phyloP scores from a whole-genome alignment of 2,329 filamentous ascomycete genomes.

The Aspergillus fischeri region DNA sequence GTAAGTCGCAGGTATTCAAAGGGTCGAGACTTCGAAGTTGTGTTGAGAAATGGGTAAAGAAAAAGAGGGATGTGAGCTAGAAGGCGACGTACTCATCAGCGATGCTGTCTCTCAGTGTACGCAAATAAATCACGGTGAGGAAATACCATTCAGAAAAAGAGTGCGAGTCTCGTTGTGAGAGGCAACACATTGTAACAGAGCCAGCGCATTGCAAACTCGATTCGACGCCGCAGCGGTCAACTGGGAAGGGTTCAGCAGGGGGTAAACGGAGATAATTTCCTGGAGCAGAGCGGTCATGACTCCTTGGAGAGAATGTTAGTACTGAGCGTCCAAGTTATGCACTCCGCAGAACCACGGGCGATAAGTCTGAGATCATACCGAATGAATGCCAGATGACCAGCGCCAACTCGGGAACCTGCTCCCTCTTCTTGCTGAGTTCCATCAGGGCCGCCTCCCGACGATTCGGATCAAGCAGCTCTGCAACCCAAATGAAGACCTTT shows the following conservation, averaged over 20 bases:
- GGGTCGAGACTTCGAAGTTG: constrained; percentile 93
- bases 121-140: constrained; percentile 2
- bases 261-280: constrained; percentile 98
- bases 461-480: constrained; percentile 80
- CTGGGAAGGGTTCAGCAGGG: constrained; percentile 91
- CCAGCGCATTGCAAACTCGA: constrained; percentile 93
- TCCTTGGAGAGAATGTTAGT: constrained; percentile 48
- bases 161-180: constrained; percentile 95
- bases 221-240: constrained; percentile 97
- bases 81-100: constrained; percentile 8
- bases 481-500: constrained; percentile 87
- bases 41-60: constrained; percentile 97
- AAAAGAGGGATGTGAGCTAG: constrained; percentile 95
- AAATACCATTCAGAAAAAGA: constrained; percentile 82
- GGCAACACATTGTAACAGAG: constrained; percentile 91
- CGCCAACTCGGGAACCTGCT: constrained; percentile 94
- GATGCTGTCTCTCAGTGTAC: background rate
- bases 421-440: constrained; percentile 96
- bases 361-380: constrained; percentile 54
- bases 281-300: constrained; percentile 97
- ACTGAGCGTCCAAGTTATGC: background rate
- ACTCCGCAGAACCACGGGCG: background rate
- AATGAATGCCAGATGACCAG: constrained; percentile 98
- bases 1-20: constrained; percentile 97
- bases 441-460: constrained; percentile 87